A percentile compares a stretch with the other conserved stretches of the same genome.
phyloP scores from a whole-genome alignment of 768 basidiomycete species.

The Mrakia frigida region DNA sequence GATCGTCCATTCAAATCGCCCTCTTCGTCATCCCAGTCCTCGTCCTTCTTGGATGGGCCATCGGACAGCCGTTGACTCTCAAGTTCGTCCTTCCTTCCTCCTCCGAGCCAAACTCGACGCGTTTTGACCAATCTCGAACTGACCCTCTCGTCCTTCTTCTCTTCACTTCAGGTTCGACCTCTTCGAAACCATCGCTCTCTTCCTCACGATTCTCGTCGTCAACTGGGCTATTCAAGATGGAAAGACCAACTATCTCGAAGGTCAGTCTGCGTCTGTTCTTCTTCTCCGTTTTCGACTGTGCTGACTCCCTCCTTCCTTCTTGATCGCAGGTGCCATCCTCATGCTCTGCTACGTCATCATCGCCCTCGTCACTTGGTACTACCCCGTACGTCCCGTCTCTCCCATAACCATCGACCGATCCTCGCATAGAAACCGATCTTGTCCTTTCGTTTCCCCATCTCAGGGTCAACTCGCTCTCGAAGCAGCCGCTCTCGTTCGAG shows the following conservation, averaged over 20 bases:
- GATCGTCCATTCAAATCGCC: conserved; percentile 40
- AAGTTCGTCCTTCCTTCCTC: conserved; percentile 31
- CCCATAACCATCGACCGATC: not conserved
- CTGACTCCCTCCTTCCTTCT: too few species aligned
- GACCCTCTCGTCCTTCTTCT: not conserved
- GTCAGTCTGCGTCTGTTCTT: too few species aligned
- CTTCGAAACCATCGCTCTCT: conserved; percentile 42
- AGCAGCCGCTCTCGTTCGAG: not conserved
- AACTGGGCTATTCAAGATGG: conserved; percentile 42
- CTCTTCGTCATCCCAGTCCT: conserved; percentile 41
- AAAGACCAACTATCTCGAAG: conserved; percentile 41
- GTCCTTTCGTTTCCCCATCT: not conserved
- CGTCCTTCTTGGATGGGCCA: conserved; percentile 41
- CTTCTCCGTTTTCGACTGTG: too few species aligned
- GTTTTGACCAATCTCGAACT: too few species aligned
- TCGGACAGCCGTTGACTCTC: conserved; percentile 42
- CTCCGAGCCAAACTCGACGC: not conserved
- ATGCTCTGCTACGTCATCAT: conserved; percentile 39
- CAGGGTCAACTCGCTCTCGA: not conserved
- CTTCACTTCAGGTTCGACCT: conserved; percentile 33
- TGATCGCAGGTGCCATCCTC: conserved; percentile 35
- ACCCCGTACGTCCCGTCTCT: not conserved
- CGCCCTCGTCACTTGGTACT: conserved; percentile 26
- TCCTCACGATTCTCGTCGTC: conserved; percentile 42
- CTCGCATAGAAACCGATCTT: not conserved